These are phyloP conservation scores for Neofusicoccum umdonicola DNA, from an alignment of 2,329 filamentous ascomycete genomes.

Conservation along the genomic window DNA sequence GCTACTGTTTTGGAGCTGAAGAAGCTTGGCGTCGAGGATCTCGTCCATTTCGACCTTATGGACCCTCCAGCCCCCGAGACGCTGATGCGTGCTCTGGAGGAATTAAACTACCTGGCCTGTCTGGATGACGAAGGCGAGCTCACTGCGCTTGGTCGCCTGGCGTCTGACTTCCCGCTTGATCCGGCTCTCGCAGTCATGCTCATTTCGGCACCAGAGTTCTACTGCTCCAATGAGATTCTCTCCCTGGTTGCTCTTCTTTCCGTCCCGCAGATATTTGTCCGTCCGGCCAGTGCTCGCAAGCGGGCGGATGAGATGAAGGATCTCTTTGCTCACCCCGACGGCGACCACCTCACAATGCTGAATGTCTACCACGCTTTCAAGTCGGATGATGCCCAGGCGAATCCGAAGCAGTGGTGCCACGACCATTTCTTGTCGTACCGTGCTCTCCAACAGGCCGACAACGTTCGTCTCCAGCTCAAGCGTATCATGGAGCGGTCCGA, in stretches of 20 bases:
- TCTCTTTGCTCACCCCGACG: conserved; percentile 86
- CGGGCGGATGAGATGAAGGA: conserved; percentile 97
- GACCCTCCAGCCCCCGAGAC: conserved; percentile 97
- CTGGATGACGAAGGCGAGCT: conserved; percentile 95
- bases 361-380: conserved; percentile 99
- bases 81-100: conserved; percentile 94
- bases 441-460: conserved; percentile 87
- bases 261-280: conserved; percentile 89
- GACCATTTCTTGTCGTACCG: conserved; percentile 92
- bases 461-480: conserved; percentile 85
- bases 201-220: conserved; percentile 95
- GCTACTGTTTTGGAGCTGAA: conserved; percentile 95
- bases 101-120: conserved; percentile 95
- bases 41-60: conserved; percentile 99
- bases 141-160: conserved; percentile 78
- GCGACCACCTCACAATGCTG: conserved; percentile 91
- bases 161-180: conserved; percentile 93
- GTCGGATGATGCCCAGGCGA: conserved; percentile 63
- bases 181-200: conserved; percentile 95
- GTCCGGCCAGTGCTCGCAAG: conserved; percentile 80
- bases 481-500: conserved; percentile 95
- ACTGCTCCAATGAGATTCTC: conserved; percentile 96
- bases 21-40: conserved; percentile 91
- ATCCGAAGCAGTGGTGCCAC: conserved; percentile 90
- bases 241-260: conserved; percentile 92